Evolutionary conservation across 441 rosid genomes (phyloP), one percentile per base, ranked within the genome.

Genomic region (Viola pubescens): DNA sequence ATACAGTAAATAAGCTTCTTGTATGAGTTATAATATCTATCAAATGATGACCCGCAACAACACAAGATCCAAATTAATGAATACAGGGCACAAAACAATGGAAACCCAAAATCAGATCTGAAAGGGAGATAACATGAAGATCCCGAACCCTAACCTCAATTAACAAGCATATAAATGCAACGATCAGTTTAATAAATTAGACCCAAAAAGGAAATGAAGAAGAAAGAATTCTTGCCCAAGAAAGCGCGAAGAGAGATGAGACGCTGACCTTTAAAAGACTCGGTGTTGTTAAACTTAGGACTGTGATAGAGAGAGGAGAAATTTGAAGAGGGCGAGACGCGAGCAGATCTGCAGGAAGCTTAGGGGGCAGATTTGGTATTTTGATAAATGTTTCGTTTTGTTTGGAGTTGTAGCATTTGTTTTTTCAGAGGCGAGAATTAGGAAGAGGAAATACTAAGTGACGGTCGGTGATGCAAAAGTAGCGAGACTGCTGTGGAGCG

Each of bases 221-320:
- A 51, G 1, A 5, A 2, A 48, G 10, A 9, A 37, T 37, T 3
- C 10, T 10, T 10, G 8, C 7, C 19, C 43, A 7, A 43, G 48
- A 39, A 44, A 13, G 14, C 38, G 4, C 9, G 8, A 26, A 19
- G 39, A 37, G 10, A 55, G 48, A 9, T 12, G 9, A 19, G 62
- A 44, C 44, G 68, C 73, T 69, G 73, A 76, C 83, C 83, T 72
- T 14, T 42, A 71, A 66, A 12, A 26, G 72, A 59, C 71, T 67
- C 44, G 56, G 8, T 16, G 56, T 37, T 8, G 44, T 56, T 42
- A 6, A 55, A 46, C 59, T 16, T 14, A 47, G 49, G 61, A 58
- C 52, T 42, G 68, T 19, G 41, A 54, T 16, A 4, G 45, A 61
- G 16, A 48, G 45, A 40, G 53, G 49, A 40, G 37, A 60, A 26